Conservation (phyloP, 2,329 filamentous ascomycete genomes). For the Colletotrichum destructivum region DNA sequence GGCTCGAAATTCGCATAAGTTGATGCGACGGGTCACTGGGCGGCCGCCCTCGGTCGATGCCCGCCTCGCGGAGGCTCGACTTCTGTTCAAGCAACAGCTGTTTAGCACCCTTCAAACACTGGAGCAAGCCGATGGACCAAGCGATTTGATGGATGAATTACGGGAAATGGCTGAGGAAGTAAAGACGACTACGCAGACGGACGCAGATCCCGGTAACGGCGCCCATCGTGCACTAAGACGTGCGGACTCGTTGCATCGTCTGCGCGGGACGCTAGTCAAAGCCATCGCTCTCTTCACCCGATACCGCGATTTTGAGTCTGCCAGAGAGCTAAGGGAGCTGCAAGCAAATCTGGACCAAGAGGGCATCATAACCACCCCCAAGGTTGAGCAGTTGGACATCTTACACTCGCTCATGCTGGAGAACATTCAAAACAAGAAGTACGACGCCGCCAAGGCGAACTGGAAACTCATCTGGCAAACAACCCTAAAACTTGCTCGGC, state of each 20-base stretch:
- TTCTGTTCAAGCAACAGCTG: slow-evolving; percentile 50
- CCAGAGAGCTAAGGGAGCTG: slow-evolving; percentile 69
- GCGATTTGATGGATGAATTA: slow-evolving; percentile 50
- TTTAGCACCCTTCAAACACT: neutral
- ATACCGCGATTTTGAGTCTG: slow-evolving; percentile 65
- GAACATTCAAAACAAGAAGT: slow-evolving; percentile 70
- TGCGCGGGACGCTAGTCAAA: slow-evolving; percentile 27
- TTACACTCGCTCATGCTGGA: slow-evolving; percentile 78
- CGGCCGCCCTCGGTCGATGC: slow-evolving; percentile 58
- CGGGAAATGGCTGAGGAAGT: slow-evolving; percentile 44
- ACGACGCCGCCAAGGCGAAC: slow-evolving; percentile 73
- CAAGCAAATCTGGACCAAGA: slow-evolving; percentile 57
- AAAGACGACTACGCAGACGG: slow-evolving; percentile 7
- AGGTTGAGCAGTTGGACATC: slow-evolving; percentile 67
- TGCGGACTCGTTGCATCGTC: slow-evolving; percentile 26
- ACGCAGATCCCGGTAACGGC: neutral
- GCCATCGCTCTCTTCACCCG: slow-evolving; percentile 54
- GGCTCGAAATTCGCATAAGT: slow-evolving; percentile 54
- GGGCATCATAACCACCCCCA: slow-evolving; percentile 52
- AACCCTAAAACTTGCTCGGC: slow-evolving; percentile 61
- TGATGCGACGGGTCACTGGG: slow-evolving; percentile 47
- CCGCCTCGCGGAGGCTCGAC: slow-evolving; percentile 60
- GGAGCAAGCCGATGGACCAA: slow-evolving; percentile 44
- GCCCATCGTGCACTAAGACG: neutral
- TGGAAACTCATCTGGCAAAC: slow-evolving; percentile 76